phyloP scores from a whole-genome alignment of 2,329 filamentous ascomycete genomes.

The Nemania diffusa region DNA sequence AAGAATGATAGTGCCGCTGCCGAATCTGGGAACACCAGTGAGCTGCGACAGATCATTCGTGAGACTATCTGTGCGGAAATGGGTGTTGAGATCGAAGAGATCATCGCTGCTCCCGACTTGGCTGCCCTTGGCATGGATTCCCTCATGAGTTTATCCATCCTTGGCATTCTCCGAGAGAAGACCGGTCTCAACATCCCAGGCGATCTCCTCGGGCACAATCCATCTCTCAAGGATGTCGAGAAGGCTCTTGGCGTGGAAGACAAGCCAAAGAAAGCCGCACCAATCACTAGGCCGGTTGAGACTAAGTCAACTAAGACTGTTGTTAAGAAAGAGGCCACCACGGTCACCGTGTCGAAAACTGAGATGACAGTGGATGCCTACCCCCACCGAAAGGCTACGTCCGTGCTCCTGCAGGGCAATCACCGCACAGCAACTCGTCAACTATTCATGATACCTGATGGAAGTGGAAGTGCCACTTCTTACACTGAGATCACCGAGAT shows the following conservation, averaged over 20 bases:
- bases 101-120: slow-evolving; percentile 64
- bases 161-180: slow-evolving; percentile 65
- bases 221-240: slow-evolving; percentile 73
- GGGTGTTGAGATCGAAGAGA: slow-evolving; percentile 74
- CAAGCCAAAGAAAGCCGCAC: slow-evolving; percentile 51
- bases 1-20: slow-evolving; percentile 54
- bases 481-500: slow-evolving; percentile 70
- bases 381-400: slow-evolving; percentile 62
- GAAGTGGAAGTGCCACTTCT: slow-evolving; percentile 71
- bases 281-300: slow-evolving; percentile 44
- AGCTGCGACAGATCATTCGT: slow-evolving; percentile 65
- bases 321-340: slow-evolving; percentile 34
- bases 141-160: slow-evolving; percentile 66
- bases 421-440: slow-evolving; percentile 58
- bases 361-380: slow-evolving; percentile 54
- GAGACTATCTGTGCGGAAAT: slow-evolving; percentile 77
- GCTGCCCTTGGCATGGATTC: slow-evolving; percentile 69
- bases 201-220: slow-evolving; percentile 70
- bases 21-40: slow-evolving; percentile 54
- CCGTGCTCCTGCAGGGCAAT: slow-evolving; percentile 60
- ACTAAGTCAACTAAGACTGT: slow-evolving; percentile 42
- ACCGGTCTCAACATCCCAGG: slow-evolving; percentile 64
- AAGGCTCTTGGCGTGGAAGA: slow-evolving; percentile 67
- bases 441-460: slow-evolving; percentile 66
- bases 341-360: slow-evolving; percentile 59